phyloP scores from a whole-genome alignment of 306 rosid genomes.

The Erythrophleum fordii region DNA sequence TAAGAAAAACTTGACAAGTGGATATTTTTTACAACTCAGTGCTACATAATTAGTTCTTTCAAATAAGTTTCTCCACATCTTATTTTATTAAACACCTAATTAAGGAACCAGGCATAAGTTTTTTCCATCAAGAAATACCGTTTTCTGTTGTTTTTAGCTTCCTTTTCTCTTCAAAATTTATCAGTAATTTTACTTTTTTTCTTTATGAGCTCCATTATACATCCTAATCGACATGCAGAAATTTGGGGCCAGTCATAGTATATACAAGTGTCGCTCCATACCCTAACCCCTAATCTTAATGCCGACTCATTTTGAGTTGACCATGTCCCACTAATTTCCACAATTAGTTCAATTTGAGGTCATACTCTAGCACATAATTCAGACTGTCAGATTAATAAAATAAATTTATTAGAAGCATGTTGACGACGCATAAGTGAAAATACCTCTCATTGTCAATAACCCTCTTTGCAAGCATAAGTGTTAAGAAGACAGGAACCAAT shows the following conservation, averaged over 20 bases:
- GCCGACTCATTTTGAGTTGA: conserved; percentile 10
- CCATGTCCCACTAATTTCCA: conserved; percentile 10
- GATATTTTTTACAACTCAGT: background rate
- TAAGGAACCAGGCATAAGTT: background rate
- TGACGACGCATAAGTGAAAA: conserved; percentile 22
- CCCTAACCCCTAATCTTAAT: background rate
- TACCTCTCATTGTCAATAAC: conserved; percentile 59
- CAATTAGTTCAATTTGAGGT: background rate
- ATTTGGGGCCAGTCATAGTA: background rate
- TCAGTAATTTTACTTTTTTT: background rate
- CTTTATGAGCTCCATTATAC: background rate
- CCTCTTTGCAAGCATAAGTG: conserved; percentile 93
- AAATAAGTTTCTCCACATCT: too few relatives aligned
- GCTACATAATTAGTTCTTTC: background rate
- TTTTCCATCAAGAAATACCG: background rate
- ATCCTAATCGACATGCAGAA: background rate
- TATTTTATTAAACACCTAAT: background rate
- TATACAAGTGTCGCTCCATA: background rate
- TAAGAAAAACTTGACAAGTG: background rate
- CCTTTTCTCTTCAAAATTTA: background rate
- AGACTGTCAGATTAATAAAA: conserved; percentile 1
- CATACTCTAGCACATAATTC: conserved; percentile 21
- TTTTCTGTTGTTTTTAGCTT: background rate
- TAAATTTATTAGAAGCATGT: conserved; percentile 4
- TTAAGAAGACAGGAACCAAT: conserved; percentile 77